phyloP scores from a whole-genome alignment of 2,329 filamentous ascomycete species.

The Pseudopithomyces chartarum region DNA sequence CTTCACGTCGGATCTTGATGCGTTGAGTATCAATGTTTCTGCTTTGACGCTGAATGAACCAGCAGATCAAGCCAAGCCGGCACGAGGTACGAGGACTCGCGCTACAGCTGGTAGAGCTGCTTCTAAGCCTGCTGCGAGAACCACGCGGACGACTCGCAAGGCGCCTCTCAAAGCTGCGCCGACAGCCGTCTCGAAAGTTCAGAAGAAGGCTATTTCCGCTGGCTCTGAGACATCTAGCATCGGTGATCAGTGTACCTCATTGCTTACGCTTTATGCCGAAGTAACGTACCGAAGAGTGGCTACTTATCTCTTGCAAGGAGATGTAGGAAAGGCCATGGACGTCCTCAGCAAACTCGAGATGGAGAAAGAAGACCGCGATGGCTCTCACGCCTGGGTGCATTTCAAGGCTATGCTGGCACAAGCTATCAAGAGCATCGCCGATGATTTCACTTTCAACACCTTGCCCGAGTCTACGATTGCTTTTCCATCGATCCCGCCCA shows the following conservation, averaged over 20 bases:
- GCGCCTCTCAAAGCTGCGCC: slow-evolving; percentile 20
- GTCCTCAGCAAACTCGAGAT: slow-evolving; percentile 32
- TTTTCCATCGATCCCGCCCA: slow-evolving; percentile 67
- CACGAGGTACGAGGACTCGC: slow-evolving; percentile 24
- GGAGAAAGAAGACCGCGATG: slow-evolving; percentile 45
- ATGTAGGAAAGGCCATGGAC: slow-evolving; percentile 33
- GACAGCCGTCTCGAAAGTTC: slow-evolving; percentile 15
- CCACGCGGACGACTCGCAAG: slow-evolving; percentile 21
- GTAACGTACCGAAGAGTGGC: slow-evolving; percentile 58
- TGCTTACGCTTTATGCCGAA: slow-evolving; percentile 51
- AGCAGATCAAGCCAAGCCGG: slow-evolving; percentile 12
- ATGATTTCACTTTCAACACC: slow-evolving; percentile 84
- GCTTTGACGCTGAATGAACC: slow-evolving; percentile 44
- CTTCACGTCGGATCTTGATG: slow-evolving; percentile 34
- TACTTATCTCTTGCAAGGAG: slow-evolving; percentile 41
- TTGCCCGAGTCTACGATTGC: slow-evolving; percentile 93
- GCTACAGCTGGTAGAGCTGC: slow-evolving; percentile 25
- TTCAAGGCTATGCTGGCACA: slow-evolving; percentile 71
- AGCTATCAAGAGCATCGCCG: slow-evolving; percentile 73
- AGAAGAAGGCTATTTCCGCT: slow-evolving; percentile 12
- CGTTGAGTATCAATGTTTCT: slow-evolving; percentile 50
- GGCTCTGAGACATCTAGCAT: slow-evolving; percentile 17
- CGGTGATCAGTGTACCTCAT: slow-evolving; percentile 45
- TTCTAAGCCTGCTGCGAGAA: slow-evolving; percentile 15
- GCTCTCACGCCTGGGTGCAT: slow-evolving; percentile 62